Base-by-base conservation (phyloP, 2,329 filamentous ascomycete genomes). In the Pseudopyrenochaeta lycopersici region DNA sequence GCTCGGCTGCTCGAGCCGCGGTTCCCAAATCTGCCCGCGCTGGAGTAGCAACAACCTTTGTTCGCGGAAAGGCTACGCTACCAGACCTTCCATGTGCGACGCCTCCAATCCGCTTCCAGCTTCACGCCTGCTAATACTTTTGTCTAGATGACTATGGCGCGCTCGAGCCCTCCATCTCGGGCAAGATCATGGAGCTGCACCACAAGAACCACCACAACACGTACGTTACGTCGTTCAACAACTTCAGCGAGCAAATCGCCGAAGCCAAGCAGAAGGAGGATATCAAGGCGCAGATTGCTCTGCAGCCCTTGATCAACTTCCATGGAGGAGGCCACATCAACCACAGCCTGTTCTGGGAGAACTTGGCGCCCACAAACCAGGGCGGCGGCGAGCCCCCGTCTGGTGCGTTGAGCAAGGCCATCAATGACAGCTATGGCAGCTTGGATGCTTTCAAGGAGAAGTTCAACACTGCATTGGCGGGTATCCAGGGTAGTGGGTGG, bases 181-280 rank as follows among this genome's bases (percentile, higher is more conserved):
- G 90, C 76, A 87, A 95, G 80, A 97, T 97, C 82, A 97, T 97
- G 93, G 91, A 96, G 82, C 86, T 96, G 40, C 93, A 97, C 84
- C 90, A 97, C 86, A 88, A 86, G 81, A 94, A 92, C 80, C 92
- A 97, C 84, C 93, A 97, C 83, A 88, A 94, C 79, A 93, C 92
- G 71, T 97, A 97, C 77, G 91, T 97, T 68, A 95, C 88, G 78
- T 90, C 89, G 76, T 90, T 91, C 82, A 97, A 97, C 82, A 84
- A 88, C 56, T 89, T 91, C 52, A 81, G 87, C 64, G 88, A 92
- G 78, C 87, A 93, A 73, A 80, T 90, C 60, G 81, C 83, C 53
- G 83, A 86, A 18, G 85, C 86, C 23, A 76, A 83, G 54, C 67
- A 76, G 7, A 80, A 81, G 52, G 76, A 81, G 42, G 84, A 88